Base-by-base conservation (phyloP, 441 rosid species). In the Syzygium malaccense region DNA sequence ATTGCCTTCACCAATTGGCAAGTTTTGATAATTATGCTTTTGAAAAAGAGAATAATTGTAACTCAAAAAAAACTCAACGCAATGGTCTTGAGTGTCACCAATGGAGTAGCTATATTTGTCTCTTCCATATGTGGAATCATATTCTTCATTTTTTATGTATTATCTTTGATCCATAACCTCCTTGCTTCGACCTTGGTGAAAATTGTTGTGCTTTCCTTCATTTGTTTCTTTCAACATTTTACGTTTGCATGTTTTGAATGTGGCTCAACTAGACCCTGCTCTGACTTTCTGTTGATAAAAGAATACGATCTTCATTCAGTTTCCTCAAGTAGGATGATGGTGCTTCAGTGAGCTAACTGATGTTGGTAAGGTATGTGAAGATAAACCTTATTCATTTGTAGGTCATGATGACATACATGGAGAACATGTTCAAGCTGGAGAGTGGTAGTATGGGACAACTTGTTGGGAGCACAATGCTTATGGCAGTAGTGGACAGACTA, bases 371-470 rank as follows among this genome's bases (percentile, higher is more conserved):
- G 83, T 23, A 75, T 75, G 3, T 75, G 83, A 88, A 88, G 71
- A 56, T 68, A 85, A 51, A 37, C 41, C 62, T 75, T 56, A 8
- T 54, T 85, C 64, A 33, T 56, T 89, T 91, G 91, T 88, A 94
- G 96, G 89, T 90, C 60, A 86, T 93, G 45, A 85, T 92, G 86
- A 89, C 92, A 20, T 97, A 94, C 88, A 93, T 95, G 89, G 98
- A 97, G 91, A 96, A 94, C 93, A 93, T 95, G 95, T 89, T 96
- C 88, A 95, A 90, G 92, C 92, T 96, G 93, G 98, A 95, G 94
- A 92, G 93, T 85, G 95, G 98, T 93, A 90, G 91, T 78, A 87
- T 96, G 17, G 94, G 99, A 86, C 94, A 94, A 89, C 92, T 96
- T 90, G 96, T 94, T 89, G 97, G 99, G 84, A 90, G 92, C 90